Base-by-base conservation (phyloP, 257 asterid genomes). In the Capsicum chinense region DNA sequence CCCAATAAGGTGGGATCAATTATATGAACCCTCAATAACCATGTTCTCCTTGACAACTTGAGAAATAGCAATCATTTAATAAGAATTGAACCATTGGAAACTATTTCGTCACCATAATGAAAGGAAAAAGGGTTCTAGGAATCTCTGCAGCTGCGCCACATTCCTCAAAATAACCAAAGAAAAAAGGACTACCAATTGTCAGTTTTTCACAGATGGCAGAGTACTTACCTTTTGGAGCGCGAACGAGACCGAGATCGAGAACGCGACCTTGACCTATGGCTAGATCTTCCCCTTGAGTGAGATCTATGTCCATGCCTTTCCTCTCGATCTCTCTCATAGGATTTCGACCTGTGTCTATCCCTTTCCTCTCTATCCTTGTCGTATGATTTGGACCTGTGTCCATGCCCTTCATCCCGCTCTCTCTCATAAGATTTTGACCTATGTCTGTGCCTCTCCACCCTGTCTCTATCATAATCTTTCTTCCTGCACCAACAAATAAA, bases 251-350 rank as follows among this genome's bases (percentile, higher is more conserved):
- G 84, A 47, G 84, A 81, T 21, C 91, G 91, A 79, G 97, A 92
- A 83, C 58, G 85, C 58, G 98, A 94, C 89, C 94, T 91, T 70
- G 97, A 92, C 84, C 92, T 91, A 81, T 83, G 95, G 80, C 93
- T 94, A 56, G 95, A 90, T 87, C 80, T 89, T 86, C 92, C 91
- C 83, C 85, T 95, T 15, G 97, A 93, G 58, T 86, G 95, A 76
- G 98, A 95, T 76, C 91, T 87, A 70, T 71, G 94, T 52, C 86
- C 83, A 79, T 83, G 96, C 60, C 91, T 90, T 10, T 93, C 96
- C 88, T 93, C 97, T 79, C 91, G 91, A 63, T 91, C 96, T 85
- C 87, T 88, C 63, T 93, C 98, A 79, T 50, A 74, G 62, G 81
- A 76, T 52, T 76, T 76, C 0, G 81, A 76, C 63, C 81, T 76